phyloP scores from a whole-genome alignment of 2,329 filamentous ascomycete genomes.

The Ceratocystis cubensis region DNA sequence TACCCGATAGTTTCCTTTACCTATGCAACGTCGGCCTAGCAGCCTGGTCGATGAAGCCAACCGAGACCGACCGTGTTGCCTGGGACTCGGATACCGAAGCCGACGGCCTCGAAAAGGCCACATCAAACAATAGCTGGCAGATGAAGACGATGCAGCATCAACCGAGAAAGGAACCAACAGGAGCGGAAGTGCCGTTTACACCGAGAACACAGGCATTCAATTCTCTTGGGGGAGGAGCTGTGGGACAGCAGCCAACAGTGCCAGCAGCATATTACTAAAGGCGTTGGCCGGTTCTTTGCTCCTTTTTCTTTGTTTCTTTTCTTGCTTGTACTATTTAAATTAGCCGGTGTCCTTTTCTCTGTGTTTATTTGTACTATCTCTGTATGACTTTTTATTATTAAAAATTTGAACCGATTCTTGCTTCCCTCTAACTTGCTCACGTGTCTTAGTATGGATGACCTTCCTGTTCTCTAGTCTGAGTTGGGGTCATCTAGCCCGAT shows the following conservation, averaged over 20 bases:
- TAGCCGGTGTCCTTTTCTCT: not conserved
- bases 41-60: constrained; percentile 46
- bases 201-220: constrained; percentile 57
- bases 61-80: constrained; percentile 38
- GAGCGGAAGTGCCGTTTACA: constrained; percentile 39
- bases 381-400: not conserved
- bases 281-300: not conserved
- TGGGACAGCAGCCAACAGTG: constrained; percentile 12
- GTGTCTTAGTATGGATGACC: not conserved
- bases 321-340: not conserved
- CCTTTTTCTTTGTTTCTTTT: not conserved
- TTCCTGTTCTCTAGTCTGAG: not conserved
- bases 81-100: constrained; percentile 31
- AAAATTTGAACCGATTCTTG: too few relatives aligned
- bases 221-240: constrained; percentile 36
- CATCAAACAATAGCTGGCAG: constrained; percentile 39
- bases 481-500: not conserved
- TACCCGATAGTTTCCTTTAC: constrained; percentile 15
- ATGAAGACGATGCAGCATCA: constrained; percentile 38
- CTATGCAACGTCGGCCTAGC: constrained; percentile 33
- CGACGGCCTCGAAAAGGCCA: constrained; percentile 24
- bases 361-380: not conserved
- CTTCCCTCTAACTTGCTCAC: not conserved
- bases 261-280: constrained; percentile 36
- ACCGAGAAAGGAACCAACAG: constrained; percentile 23